Evolutionary conservation across 2,329 filamentous ascomycete genomes (phyloP), one percentile per base, ranked within the genome.

Genomic region (Myrmaecium sp.): DNA sequence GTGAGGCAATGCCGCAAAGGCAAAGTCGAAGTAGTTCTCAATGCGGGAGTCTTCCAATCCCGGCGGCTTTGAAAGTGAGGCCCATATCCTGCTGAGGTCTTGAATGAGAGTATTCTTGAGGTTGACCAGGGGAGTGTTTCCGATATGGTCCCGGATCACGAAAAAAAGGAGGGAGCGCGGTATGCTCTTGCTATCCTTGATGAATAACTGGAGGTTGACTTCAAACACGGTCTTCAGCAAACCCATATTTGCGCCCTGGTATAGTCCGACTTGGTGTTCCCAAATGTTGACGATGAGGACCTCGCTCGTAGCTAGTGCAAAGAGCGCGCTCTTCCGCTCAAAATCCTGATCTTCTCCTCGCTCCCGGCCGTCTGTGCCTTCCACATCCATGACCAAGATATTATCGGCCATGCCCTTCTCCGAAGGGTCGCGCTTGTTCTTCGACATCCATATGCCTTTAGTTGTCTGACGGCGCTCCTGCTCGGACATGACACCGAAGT

Each of bases 381-480:
- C 89, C 22, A 98, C 89, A 47, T 98, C 89, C 89, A 98, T 98
- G 41, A 98, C 89, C 35, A 98, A 62, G 43, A 98, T 94, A 54
- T 98, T 98, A 44, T 93, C 82, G 29, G 86, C 84, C 83, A 95
- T 94, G 36, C 61, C 62, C 37, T 42, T 43, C 39, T 65, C 64
- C 6, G 46, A 49, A 22, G 55, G 51, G 27, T 54, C 51, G 15
- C 60, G 59, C 61, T 92, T 93, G 57, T 95, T 95, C 62, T 93
- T 92, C 37, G 84, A 92, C 76, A 98, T 77, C 89, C 89, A 98
- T 50, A 98, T 98, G 47, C 89, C 89, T 62, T 95, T 98, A 23
- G 89, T 98, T 0, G 89, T 98, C 64, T 98, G 89, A 34, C 83
- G 74, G 37, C 89, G 72, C 53, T 94, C 83, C 35, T 73, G 66